Conservation (phyloP, 306 rosid species). For the Abrus pulchellus region DNA sequence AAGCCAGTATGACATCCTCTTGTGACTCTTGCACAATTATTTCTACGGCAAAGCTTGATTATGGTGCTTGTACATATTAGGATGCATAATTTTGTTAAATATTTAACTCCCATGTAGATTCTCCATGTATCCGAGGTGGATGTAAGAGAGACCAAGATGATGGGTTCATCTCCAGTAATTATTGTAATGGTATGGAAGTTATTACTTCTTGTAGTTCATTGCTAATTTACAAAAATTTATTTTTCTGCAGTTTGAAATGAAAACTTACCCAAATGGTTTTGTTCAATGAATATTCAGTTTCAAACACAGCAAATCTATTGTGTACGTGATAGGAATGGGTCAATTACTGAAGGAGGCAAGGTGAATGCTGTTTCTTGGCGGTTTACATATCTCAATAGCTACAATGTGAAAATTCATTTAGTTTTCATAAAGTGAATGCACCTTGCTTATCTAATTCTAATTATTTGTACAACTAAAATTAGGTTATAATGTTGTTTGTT, state of each 20-base stretch:
- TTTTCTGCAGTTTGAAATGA: slow-evolving; percentile 23
- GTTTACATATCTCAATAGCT: slow-evolving; percentile 7
- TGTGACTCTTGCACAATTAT: slow-evolving; percentile 23
- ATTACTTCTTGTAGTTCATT: slow-evolving; percentile 18
- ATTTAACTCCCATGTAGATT: slow-evolving; percentile 65
- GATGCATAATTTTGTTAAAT: not conserved
- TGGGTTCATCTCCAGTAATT: slow-evolving; percentile 80
- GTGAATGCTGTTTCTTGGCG: slow-evolving; percentile 53
- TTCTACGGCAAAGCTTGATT: slow-evolving; percentile 8
- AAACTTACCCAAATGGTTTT: slow-evolving; percentile 34
- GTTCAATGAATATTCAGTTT: slow-evolving; percentile 63
- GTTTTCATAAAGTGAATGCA: slow-evolving; percentile 23
- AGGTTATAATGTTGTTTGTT: not conserved
- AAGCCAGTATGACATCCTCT: not conserved
- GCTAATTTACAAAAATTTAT: slow-evolving; percentile 18
- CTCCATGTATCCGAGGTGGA: slow-evolving; percentile 86
- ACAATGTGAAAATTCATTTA: slow-evolving; percentile 22
- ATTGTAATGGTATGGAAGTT: slow-evolving; percentile 65
- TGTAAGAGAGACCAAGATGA: slow-evolving; percentile 83
- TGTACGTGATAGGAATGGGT: slow-evolving; percentile 77
- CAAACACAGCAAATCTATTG: slow-evolving; percentile 94
- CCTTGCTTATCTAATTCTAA: slow-evolving; percentile 15
- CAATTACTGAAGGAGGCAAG: slow-evolving; percentile 91
- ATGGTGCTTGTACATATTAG: slow-evolving; percentile 30
- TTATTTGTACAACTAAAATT: not conserved